These are phyloP conservation scores for Carex pumila DNA, from an alignment of 176 grass and related monocot genomes.

Conservation along the genomic window DNA sequence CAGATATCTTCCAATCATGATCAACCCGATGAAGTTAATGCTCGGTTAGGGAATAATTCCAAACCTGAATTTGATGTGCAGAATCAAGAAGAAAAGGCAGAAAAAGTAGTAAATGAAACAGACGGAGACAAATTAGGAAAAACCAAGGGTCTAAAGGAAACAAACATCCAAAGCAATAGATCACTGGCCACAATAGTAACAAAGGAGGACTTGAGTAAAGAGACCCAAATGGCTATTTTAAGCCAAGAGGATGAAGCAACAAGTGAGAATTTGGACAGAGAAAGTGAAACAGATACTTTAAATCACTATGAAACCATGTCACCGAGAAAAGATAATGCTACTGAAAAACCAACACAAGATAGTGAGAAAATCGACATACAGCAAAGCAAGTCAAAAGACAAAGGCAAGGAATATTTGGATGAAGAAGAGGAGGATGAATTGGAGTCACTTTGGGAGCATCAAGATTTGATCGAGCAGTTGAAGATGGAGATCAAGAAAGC, in stretches of 20 bases:
- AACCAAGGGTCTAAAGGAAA: neutral
- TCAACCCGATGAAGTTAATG: neutral
- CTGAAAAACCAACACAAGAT: conserved; percentile 24
- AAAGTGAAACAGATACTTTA: neutral
- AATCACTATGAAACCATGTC: conserved; percentile 12
- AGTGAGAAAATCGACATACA: neutral
- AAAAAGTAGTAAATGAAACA: neutral
- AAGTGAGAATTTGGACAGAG: conserved; percentile 1
- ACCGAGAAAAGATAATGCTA: conserved; percentile 24
- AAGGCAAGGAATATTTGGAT: conserved; percentile 47
- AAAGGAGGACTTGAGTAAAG: neutral
- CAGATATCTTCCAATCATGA: neutral
- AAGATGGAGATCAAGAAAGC: conserved; percentile 91
- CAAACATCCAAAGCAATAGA: neutral
- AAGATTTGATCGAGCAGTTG: conserved; percentile 89
- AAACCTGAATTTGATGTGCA: neutral
- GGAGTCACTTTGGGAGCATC: conserved; percentile 90
- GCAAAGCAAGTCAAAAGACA: conserved; percentile 23
- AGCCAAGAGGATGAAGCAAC: neutral
- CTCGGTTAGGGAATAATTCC: neutral
- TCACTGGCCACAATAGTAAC: neutral
- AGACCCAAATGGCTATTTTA: neutral
- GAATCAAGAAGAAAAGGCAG: neutral
- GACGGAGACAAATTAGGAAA: neutral
- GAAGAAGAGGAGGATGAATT: conserved; percentile 76